Evolutionary conservation across 441 rosid genomes (phyloP), one percentile per base, ranked within the genome.

Genomic region (Euphorbia celastroides): DNA sequence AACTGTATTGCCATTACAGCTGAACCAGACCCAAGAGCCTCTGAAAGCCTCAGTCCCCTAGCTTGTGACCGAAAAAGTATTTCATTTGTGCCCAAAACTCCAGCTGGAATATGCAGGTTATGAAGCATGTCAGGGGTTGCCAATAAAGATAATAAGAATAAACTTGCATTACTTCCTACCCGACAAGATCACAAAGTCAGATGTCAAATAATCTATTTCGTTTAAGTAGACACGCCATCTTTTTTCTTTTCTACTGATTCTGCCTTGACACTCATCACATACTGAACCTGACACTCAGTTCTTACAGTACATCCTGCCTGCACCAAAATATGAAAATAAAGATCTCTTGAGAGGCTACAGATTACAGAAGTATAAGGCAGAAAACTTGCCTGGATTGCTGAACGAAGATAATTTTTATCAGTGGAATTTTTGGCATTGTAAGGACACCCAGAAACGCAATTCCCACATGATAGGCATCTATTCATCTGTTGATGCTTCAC

Each of bases 341-440:
- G 7, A 32, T 20, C 51, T n/a, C n/a, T n/a, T n/a, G n/a, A n/a
- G n/a, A n/a, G n/a, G n/a, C n/a, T n/a, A n/a, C n/a, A n/a, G n/a
- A n/a, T n/a, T n/a, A n/a, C n/a, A n/a, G n/a, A 65, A 61, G 55
- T 64, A 50, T 27, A 50, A 60, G 41, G 32, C 41, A 60, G 62
- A 54, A 51, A 72, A 70, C 20, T 60, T 76, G 57, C 84, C 79
- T 79, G 80, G 51, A 77, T 64, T 52, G 80, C 87, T 65, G 77
- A 71, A 20, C 38, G 46, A 32, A 80, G 57, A 59, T 77, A 80
- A 55, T 70, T 78, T 65, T 71, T 78, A 75, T 78, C 83, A 0
- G 80, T 83, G n/a, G 80, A 83, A 57, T 62, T 80, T 67, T 82
- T 78, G 72, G 82, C 83, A 59, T 80, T 72, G 38, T 78, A 80